A percentile compares a stretch with the other conserved stretches of the same genome.
Evolutionary conservation across 768 basidiomycete genomes (phyloP).

Genomic region (Kwoniella bestiolae): DNA sequence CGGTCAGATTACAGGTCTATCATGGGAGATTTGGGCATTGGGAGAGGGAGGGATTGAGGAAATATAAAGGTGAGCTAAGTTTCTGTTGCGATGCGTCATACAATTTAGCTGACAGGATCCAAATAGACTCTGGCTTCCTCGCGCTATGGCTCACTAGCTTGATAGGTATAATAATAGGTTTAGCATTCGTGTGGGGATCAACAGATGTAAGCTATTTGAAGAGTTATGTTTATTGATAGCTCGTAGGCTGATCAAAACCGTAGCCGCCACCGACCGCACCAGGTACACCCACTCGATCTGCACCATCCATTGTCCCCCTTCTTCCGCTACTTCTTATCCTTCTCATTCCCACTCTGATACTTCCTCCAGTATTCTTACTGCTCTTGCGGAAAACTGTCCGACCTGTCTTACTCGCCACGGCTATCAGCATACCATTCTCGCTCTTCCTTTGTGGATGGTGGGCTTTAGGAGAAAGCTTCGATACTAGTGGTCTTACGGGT

Average conservation of each 20-base stretch:
- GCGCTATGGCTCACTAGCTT: constrained; percentile 53
- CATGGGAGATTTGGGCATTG: constrained; percentile 51
- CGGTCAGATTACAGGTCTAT: constrained; percentile 46
- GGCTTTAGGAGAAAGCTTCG: constrained; percentile 54
- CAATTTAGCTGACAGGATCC: not conserved
- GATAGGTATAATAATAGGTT: constrained; percentile 46
- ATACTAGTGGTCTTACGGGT: constrained; percentile 36
- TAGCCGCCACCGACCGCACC: constrained; percentile 37
- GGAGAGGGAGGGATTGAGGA: constrained; percentile 47
- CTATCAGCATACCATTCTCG: constrained; percentile 53
- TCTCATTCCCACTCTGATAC: constrained; percentile 41
- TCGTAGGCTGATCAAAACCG: constrained; percentile 5
- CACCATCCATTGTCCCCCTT: constrained; percentile 52
- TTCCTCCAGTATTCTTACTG: constrained; percentile 52
- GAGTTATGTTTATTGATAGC: not conserved
- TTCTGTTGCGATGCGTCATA: not conserved
- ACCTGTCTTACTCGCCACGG: constrained; percentile 70
- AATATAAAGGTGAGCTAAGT: constrained; percentile 50
- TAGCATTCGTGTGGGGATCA: constrained; percentile 56
- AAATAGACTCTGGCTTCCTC: constrained; percentile 48
- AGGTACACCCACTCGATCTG: constrained; percentile 30
- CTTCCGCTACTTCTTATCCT: constrained; percentile 50
- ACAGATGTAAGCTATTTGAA: constrained; percentile 43
- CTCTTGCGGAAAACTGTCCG: constrained; percentile 79
- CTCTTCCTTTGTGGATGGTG: constrained; percentile 54